Evolutionary conservation across 2,329 filamentous ascomycete genomes (phyloP).

Genomic region (Cladophialophora chaetospira): DNA sequence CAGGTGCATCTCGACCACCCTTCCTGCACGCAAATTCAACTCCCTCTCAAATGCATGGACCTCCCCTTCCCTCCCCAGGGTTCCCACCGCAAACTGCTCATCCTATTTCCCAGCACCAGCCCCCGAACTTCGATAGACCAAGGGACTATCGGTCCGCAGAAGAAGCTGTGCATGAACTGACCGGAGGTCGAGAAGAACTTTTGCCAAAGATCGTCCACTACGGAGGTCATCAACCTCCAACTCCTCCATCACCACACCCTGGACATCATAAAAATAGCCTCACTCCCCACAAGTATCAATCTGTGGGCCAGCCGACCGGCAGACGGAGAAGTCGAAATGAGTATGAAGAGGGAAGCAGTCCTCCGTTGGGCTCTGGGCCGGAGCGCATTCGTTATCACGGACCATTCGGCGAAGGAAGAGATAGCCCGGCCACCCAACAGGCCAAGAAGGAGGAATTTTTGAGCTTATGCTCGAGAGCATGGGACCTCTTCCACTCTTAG

Average conservation of each 20-base stretch:
- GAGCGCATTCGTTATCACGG: conserved; percentile 56
- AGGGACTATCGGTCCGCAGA: conserved; percentile 95
- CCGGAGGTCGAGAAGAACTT: conserved; percentile 88
- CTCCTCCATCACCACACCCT: conserved; percentile 73
- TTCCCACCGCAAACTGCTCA: conserved; percentile 57
- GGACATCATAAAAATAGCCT: conserved; percentile 44
- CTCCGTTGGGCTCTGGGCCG: conserved; percentile 76
- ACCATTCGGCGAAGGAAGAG: conserved; percentile 77
- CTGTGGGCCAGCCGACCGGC: conserved; percentile 35
- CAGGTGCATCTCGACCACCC: conserved; percentile 63
- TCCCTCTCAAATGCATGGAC: conserved; percentile 42
- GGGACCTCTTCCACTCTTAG: conserved; percentile 96
- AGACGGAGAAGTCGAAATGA: conserved; percentile 81
- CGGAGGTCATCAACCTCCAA: conserved; percentile 88
- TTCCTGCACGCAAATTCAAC: conserved; percentile 65
- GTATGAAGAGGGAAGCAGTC: conserved; percentile 85
- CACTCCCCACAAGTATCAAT: conserved; percentile 47
- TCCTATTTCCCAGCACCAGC: conserved; percentile 49
- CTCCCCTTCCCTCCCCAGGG: conserved; percentile 73
- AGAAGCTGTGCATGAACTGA: conserved; percentile 86
- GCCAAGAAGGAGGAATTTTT: conserved; percentile 94
- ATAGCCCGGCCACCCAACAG: conserved; percentile 78
- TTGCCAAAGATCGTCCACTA: conserved; percentile 95
- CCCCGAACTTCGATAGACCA: conserved; percentile 62
- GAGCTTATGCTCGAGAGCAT: conserved; percentile 80